Evolutionary conservation across 208 protist genomes (phyloP), one percentile per base, ranked within the genome.

Genomic region (Wallacemonas sp.): DNA sequence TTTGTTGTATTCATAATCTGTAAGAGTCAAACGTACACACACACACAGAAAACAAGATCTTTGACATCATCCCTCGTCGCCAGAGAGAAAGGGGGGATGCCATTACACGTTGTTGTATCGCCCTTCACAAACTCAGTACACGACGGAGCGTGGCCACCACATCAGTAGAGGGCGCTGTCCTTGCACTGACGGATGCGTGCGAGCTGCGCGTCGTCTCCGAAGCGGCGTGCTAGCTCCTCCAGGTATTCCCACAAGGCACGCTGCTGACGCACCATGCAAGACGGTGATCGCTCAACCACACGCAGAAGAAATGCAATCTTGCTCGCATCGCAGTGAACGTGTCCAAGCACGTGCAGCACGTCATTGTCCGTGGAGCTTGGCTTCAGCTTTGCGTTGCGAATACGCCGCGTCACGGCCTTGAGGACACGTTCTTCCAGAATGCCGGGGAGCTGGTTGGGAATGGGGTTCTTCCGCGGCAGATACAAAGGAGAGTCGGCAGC

Each of bases 271-370:
- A 71, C n/a, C 21, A 78, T 24, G 2, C 64, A 53, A 21, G 88
- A 62, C 30, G 82, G 79, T 0, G 82, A 79, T 11, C 44, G 22
- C 36, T 69, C 34, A 24, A 90, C 26, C 11, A 83, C 26, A 24
- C 51, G 21, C 8, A 86, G 28, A 55, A 88, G 70, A 1, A 61
- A 21, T 17, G 68, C 68, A 30, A 90, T 72, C 70, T 90, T 90
- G 19, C 41, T 70, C 14, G 68, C 70, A 45, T 85, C 73, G 51
- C 77, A 90, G 61, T 78, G 72, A 1, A 79, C 67, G 28, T 86
- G 81, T 14, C 87, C 87, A 0, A 93, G 70, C 1, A 84, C 24
- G 41, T 72, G 71, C 53, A 93, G 71, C 2, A 90, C 53, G 14
- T 77, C 68, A 12, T 87, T 60, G 38, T 85, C 71, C 21, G 51